phyloP scores from a whole-genome alignment of 257 asterid species.

The Hygrophila difformis region DNA sequence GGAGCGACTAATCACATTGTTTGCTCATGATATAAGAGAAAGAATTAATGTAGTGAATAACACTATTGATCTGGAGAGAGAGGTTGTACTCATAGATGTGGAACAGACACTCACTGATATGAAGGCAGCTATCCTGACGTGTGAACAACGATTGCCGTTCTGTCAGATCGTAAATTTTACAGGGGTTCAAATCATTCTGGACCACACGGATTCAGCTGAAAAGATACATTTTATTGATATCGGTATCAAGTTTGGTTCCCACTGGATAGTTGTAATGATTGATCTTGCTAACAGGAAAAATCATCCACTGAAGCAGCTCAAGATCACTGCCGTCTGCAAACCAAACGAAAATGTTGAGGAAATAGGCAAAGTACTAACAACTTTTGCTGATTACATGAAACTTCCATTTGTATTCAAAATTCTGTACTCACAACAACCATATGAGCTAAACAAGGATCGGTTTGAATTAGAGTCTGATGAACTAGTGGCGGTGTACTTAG shows the following conservation, averaged over 20 bases:
- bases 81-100: too few relatives aligned
- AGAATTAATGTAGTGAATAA: conserved; percentile 21
- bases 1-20: conserved; percentile 20
- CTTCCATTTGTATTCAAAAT: conserved; percentile 18
- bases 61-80: conserved; percentile 4
- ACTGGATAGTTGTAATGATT: conserved; percentile 35
- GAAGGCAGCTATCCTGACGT: not conserved
- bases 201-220: conserved; percentile 24
- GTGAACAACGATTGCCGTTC: conserved; percentile 24
- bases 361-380: conserved; percentile 21
- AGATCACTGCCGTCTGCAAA: conserved; percentile 35
- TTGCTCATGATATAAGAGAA: conserved; percentile 27
- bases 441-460: conserved; percentile 21
- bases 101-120: too few relatives aligned
- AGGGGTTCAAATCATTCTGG: conserved; percentile 33
- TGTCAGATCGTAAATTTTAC: conserved; percentile 22
- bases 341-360: conserved; percentile 18
- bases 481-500: conserved; percentile 25
- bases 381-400: conserved; percentile 26
- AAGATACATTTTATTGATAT: conserved; percentile 33
- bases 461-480: conserved; percentile 25
- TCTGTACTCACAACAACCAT: conserved; percentile 21
- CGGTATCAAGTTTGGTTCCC: conserved; percentile 24
- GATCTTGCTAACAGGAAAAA: conserved; percentile 19
- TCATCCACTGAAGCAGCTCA: conserved; percentile 25